Percentiles rank a stretch among this genome's conserved stretches.
phyloP scores from a whole-genome alignment of 352 stramenopile species.

The Bremia lactucae region DNA sequence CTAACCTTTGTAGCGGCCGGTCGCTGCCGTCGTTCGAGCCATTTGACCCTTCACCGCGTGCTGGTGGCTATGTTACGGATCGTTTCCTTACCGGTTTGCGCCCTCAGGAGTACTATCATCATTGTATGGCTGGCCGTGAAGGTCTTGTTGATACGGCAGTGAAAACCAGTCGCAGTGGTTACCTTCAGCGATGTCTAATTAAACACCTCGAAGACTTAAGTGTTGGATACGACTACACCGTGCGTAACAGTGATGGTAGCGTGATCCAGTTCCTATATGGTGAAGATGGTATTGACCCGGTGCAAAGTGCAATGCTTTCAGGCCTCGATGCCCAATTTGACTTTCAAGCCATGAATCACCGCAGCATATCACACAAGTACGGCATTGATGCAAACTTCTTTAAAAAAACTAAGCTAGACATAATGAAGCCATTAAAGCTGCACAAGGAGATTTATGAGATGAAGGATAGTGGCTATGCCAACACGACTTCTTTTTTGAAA shows the following conservation, averaged over 20 bases:
- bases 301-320: conserved; percentile 91
- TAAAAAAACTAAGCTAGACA: conserved; percentile 83
- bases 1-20: conserved; percentile 94
- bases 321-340: conserved; percentile 88
- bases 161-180: conserved; percentile 99
- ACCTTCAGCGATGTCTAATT: conserved; percentile 98
- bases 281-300: conserved; percentile 97
- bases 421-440: conserved; percentile 75
- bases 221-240: conserved; percentile 98
- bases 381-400: conserved; percentile 83
- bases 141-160: conserved; percentile 98
- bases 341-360: conserved; percentile 95
- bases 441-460: conserved; percentile 56
- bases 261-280: conserved; percentile 99
- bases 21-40: conserved; percentile 97
- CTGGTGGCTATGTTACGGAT: conserved; percentile 99
- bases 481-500: conserved; percentile 28
- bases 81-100: conserved; percentile 96
- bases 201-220: conserved; percentile 97
- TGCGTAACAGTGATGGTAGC: conserved; percentile 94
- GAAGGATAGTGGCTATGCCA: conserved; percentile 35
- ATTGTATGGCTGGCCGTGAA: conserved; percentile 99
- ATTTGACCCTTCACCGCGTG: conserved; percentile 94
- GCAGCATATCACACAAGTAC: conserved; percentile 92
- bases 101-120: conserved; percentile 99